Evolutionary conservation across 2,329 filamentous ascomycete genomes (phyloP).

Genomic region (Gremmenia infestans): DNA sequence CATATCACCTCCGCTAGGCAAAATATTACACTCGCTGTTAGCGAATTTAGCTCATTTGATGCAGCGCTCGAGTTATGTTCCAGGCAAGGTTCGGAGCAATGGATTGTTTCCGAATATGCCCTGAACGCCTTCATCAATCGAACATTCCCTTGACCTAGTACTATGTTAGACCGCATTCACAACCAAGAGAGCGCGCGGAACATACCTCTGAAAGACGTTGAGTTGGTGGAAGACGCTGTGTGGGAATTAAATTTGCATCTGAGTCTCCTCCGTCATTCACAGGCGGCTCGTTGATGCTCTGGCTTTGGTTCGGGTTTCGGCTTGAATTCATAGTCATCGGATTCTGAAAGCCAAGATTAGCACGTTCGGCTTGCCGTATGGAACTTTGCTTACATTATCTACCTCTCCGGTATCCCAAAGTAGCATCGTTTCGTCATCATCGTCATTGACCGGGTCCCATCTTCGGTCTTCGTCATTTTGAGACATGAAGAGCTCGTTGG

Average conservation of each 20-base stretch:
- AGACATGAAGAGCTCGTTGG: slow-evolving; percentile 66
- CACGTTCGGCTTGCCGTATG: not conserved
- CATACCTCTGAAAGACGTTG: slow-evolving; percentile 67
- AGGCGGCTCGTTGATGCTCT: slow-evolving; percentile 8
- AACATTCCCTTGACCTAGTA: slow-evolving; percentile 30
- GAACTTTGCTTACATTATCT: slow-evolving; percentile 47
- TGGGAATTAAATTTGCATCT: slow-evolving; percentile 12
- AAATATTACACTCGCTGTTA: too few species aligned
- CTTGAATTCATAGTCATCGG: slow-evolving; percentile 24
- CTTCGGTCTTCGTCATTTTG: slow-evolving; percentile 55
- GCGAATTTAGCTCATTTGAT: too few species aligned
- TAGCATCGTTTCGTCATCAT: slow-evolving; percentile 61
- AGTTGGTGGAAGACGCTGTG: slow-evolving; percentile 58
- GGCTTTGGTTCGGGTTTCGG: slow-evolving; percentile 12
- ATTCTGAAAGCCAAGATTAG: slow-evolving; percentile 8
- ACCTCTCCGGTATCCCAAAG: slow-evolving; percentile 66
- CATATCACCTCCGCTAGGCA: too few species aligned
- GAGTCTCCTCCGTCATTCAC: not conserved
- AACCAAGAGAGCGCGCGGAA: slow-evolving; percentile 14
- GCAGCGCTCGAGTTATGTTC: too few species aligned
- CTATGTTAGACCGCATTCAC: slow-evolving; percentile 16
- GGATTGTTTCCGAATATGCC: not conserved
- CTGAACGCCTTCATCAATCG: slow-evolving; percentile 28
- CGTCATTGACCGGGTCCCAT: slow-evolving; percentile 68
- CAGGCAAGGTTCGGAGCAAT: too few species aligned